These are phyloP conservation scores for Conticribra weissflogii DNA, from an alignment of 108 stramenopile species.

Conservation along the genomic window DNA sequence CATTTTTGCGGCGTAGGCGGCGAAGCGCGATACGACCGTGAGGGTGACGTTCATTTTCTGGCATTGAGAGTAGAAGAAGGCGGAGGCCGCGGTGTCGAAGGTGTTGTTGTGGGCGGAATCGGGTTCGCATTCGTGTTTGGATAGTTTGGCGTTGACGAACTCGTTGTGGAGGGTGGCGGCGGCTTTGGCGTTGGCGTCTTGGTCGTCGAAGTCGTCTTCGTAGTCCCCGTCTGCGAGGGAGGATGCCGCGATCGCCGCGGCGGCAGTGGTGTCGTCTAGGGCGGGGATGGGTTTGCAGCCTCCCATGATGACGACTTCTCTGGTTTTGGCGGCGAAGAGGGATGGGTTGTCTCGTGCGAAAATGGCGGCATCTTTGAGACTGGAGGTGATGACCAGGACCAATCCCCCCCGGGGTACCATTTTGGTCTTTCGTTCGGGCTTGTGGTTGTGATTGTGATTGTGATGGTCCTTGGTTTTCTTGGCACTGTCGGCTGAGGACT, in stretches of 20 bases:
- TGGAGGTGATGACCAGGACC: conserved; percentile 46
- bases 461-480: no score
- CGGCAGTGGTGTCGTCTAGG: neutral
- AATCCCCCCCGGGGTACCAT: conserved; percentile 36
- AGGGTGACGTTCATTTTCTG: conserved; percentile 48
- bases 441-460: no score
- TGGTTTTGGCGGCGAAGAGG: conserved; percentile 44
- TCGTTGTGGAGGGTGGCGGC: neutral
- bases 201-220: conserved; percentile 1
- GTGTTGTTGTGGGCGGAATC: conserved; percentile 56
- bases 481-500: no score
- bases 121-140: conserved; percentile 32
- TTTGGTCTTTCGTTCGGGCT: no score
- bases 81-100: conserved; percentile 47
- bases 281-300: conserved; percentile 39
- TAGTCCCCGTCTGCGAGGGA: neutral
- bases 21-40: conserved; percentile 42
- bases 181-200: neutral
- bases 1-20: conserved; percentile 50
- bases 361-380: conserved; percentile 52
- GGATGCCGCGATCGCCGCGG: neutral
- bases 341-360: conserved; percentile 47
- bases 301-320: conserved; percentile 54
- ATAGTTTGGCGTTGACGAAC: conserved; percentile 29
- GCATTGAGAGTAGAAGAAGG: conserved; percentile 44